These are phyloP conservation scores for Fulvia fulva DNA, from an alignment of 2,329 filamentous ascomycete genomes.

Conservation along the genomic window DNA sequence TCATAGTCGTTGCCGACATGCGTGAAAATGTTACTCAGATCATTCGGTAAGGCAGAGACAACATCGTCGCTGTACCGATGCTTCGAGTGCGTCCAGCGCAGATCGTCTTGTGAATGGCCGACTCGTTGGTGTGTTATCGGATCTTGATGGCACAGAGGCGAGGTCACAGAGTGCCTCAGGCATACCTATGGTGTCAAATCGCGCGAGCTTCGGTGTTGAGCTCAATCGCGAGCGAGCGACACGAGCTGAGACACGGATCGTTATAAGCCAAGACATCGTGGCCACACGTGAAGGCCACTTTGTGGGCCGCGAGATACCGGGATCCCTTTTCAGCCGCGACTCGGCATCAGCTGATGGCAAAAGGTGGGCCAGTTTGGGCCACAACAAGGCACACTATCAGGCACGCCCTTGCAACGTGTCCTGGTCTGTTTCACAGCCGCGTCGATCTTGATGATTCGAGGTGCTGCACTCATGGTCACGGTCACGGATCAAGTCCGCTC, in stretches of 20 bases:
- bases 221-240: background rate
- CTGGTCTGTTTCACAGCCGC: background rate
- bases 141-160: background rate
- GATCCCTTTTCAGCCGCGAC: slow-evolving; percentile 1
- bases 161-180: background rate
- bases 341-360: background rate
- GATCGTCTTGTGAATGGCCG: background rate
- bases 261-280: background rate
- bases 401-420: background rate
- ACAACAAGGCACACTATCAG: background rate
- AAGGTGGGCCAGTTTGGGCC: background rate
- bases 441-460: background rate
- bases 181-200: background rate
- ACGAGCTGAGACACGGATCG: background rate
- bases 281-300: background rate
- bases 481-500: slow-evolving; percentile 1
- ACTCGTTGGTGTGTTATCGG: background rate
- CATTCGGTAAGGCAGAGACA: background rate
- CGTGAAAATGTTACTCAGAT: background rate
- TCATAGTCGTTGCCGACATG: background rate
- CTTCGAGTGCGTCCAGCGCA: background rate
- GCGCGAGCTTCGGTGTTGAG: background rate
- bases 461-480: background rate
- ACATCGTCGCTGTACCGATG: background rate
- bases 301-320: background rate